Base-by-base conservation (phyloP, 2,329 filamentous ascomycete species). In the Trichoderma sp. region DNA sequence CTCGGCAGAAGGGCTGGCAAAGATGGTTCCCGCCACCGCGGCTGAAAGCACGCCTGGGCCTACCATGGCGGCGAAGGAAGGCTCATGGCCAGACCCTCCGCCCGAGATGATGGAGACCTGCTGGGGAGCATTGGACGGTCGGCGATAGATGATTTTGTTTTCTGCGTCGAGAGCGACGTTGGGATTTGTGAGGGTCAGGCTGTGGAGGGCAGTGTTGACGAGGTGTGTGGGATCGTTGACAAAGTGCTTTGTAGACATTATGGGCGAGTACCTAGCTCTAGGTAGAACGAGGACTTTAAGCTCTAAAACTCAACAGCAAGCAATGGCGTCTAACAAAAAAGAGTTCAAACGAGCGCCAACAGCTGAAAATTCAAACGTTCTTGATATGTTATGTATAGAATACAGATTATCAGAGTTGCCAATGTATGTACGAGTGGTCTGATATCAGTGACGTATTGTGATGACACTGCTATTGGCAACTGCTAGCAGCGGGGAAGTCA, bases 51-150 rank as follows among this genome's bases (percentile, higher is more conserved):
- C 83, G 59, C 94, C 94, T 11, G 86, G 85, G 29, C 94, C 94
- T 16, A 97, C 94, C 80, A 94, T 96, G 70, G 89, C 91, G 1
- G 90, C 89, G 78, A 97, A 97, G 70, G 91, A 92, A 29, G 94
- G 94, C 78, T 97, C 94, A 77, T 97, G 94, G 74, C 94, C 94
- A 24, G 91, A 92, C 68, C 95, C 95, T 73, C 95, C 95, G 72
- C 95, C 95, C 2, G 92, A 94, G 73, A 98, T 85, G 76, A 97
- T 86, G 68, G 92, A 92, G 56, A 97, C 93, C 76, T 92, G 88
- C 19, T 84, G 78, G n/a, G 84, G 73, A 70, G 81, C 79, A 79
- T 70, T 75, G 60, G 77, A 78, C 27, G 88, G 90, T 21, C 91
- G 87, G 68, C 88, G 87, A 82, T 96, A 97, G 76, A 97, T 81